A percentile compares a stretch with the other conserved stretches of the same genome.
Evolutionary conservation across 2,329 filamentous ascomycete species (phyloP).

Genomic region (Aspergillus ibericus): DNA sequence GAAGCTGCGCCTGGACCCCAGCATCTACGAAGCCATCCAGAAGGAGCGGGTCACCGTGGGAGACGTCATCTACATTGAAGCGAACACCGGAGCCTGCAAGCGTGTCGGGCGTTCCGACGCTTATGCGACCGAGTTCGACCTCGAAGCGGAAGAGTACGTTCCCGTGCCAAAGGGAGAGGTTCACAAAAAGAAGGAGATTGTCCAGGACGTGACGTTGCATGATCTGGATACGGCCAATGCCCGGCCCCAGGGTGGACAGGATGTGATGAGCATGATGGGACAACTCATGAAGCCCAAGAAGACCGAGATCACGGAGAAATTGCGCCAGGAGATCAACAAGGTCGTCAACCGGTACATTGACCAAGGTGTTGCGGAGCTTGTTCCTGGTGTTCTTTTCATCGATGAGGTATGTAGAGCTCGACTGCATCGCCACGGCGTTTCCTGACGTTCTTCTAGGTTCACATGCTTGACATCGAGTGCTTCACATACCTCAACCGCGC

Average conservation of each 20-base stretch:
- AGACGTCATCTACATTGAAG: constrained; percentile 98
- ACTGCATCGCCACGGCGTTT: constrained; percentile 11
- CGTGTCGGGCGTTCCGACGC: constrained; percentile 93
- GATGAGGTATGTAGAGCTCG: constrained; percentile 69
- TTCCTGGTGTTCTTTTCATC: constrained; percentile 98
- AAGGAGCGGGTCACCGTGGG: constrained; percentile 95
- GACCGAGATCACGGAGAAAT: constrained; percentile 98
- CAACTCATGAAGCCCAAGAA: constrained; percentile 99
- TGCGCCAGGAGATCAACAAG: constrained; percentile 96
- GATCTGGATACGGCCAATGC: constrained; percentile 96
- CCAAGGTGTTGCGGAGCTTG: constrained; percentile 93
- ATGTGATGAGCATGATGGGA: constrained; percentile 99
- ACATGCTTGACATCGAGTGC: constrained; percentile 99
- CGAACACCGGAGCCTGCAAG: constrained; percentile 97
- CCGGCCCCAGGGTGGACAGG: constrained; percentile 91
- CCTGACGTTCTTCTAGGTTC: constrained; percentile 61
- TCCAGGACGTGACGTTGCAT: constrained; percentile 96
- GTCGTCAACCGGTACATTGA: constrained; percentile 99
- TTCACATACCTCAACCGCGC: constrained; percentile 99
- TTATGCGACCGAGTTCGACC: constrained; percentile 96
- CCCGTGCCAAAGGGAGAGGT: constrained; percentile 98
- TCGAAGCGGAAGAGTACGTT: constrained; percentile 98
- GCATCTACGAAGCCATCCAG: constrained; percentile 98
- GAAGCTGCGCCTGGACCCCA: constrained; percentile 93
- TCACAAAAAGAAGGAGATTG: constrained; percentile 99